Evolutionary conservation across 2,329 filamentous ascomycete species (phyloP), one percentile per base, ranked within the genome.

Genomic region (Elsinoe australis): DNA sequence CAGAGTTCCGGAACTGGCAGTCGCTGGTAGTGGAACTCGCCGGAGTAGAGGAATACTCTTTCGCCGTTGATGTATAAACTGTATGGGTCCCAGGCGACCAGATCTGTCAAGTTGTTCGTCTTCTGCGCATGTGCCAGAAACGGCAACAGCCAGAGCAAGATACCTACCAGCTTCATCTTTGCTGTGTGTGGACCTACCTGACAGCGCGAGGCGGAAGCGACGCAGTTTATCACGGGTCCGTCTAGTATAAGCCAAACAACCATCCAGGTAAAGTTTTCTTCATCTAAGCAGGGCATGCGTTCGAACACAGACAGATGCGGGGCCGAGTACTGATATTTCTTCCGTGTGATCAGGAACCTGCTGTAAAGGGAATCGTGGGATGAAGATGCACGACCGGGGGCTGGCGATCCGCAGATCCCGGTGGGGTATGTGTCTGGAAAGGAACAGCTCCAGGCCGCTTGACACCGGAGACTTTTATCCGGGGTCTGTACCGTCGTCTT

Each of bases 1-100:
- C 71, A 74, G 10, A 74, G 59, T 47, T 69, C 69, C 1, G 71
- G 72, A 0, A 74, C 71, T 0, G 72, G 72, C 5, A 73, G 65
- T 3, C 71, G 64, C 66, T 67, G 73, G 57, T 75, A 76, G 53
- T 77, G 73, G 17, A 77, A 69, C 55, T 77, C 74, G 31, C 74
- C 74, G 10, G 70, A 69, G 56, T 72, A 75, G 34, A 77, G 62
- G 53, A 74, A 76, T 4, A 76, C 58, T 15, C 73, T 62, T 54
- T 75, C 66, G 21, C 69, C 71, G 45, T 76, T 70, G 47, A 76
- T 59, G 22, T 71, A 67, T 55, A 75, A 71, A 57, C 72, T 75
- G 58, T 73, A 74, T 49, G 73, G 67, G 52, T 76, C 73, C 74
- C 73, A 76, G 59, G 73, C 64, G 1, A 76, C 72, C 18, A 69